A percentile compares a stretch with the other conserved stretches of the same genome.
phyloP scores from a whole-genome alignment of 768 basidiomycete genomes.

The Panus rudis region DNA sequence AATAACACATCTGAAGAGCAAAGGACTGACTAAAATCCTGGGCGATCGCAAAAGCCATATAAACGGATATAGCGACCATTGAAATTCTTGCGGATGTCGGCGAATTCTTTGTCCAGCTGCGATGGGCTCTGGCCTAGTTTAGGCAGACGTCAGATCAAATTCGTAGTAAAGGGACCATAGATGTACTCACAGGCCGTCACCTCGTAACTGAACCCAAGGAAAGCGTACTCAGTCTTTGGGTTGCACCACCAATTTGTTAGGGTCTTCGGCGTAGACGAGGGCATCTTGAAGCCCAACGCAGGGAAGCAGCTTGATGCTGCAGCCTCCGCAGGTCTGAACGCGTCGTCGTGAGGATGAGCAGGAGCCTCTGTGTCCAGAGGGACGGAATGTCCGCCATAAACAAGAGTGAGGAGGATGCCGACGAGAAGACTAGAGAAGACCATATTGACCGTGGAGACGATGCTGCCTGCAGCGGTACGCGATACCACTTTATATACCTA shows the following conservation, averaged over 20 bases:
- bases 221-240: conserved; percentile 58
- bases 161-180: too few relatives aligned
- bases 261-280: conserved; percentile 34
- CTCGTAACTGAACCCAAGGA: conserved; percentile 74
- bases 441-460: conserved; percentile 6
- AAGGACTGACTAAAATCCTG: conserved; percentile 31
- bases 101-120: conserved; percentile 48
- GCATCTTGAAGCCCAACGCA: conserved; percentile 46
- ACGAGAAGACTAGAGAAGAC: conserved; percentile 4
- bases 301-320: conserved; percentile 29
- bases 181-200: conserved; percentile 48
- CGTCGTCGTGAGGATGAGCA: too few relatives aligned
- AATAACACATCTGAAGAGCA: neutral
- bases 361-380: too few relatives aligned
- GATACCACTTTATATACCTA: too few relatives aligned
- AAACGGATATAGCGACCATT: conserved; percentile 58
- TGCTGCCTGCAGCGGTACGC: conserved; percentile 14
- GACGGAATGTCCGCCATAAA: too few relatives aligned
- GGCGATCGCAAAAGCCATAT: conserved; percentile 34
- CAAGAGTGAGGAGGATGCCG: neutral
- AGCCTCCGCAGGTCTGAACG: neutral
- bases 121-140: conserved; percentile 48
- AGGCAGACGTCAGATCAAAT: conserved; percentile 2
- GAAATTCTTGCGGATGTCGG: conserved; percentile 51
- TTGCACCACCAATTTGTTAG: conserved; percentile 46